These are phyloP conservation scores for Aspergillus sp. DNA, from an alignment of 2,329 filamentous ascomycete species.

Conservation along the genomic window DNA sequence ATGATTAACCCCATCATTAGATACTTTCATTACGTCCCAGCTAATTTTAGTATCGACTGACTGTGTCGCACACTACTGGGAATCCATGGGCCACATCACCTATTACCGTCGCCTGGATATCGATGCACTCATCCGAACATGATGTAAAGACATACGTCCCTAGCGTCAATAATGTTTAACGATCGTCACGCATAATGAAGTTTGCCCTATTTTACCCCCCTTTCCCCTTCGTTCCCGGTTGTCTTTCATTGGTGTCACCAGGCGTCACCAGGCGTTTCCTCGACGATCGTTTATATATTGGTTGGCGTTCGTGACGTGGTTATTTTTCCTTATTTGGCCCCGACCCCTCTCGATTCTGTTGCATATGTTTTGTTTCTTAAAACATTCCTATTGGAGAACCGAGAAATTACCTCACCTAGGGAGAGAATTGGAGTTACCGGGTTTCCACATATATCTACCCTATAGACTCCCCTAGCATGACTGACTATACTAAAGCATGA, in stretches of 20 bases:
- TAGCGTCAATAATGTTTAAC: background rate
- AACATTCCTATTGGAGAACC: no score
- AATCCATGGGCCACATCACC: constrained; percentile 49
- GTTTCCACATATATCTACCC: background rate
- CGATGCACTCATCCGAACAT: constrained; percentile 36
- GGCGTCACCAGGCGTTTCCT: background rate
- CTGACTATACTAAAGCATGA: background rate
- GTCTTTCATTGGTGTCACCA: background rate
- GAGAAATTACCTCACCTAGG: no score
- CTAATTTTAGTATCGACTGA: constrained; percentile 78
- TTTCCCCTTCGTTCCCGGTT: background rate
- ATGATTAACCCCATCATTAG: constrained; percentile 17
- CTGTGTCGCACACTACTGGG: constrained; percentile 79
- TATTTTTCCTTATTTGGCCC: background rate
- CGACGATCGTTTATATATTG: background rate
- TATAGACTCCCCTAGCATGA: background rate
- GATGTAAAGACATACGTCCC: background rate
- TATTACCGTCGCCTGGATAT: constrained; percentile 47
- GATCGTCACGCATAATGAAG: constrained; percentile 12
- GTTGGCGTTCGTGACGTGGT: background rate
- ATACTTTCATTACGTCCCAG: constrained; percentile 67
- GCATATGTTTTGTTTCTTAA: no score
- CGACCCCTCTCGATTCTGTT: no score
- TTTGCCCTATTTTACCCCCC: background rate
- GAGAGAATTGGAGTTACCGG: background rate